Conservation (phyloP, 2,329 filamentous ascomycete species). For the Alternaria incomplexa region DNA sequence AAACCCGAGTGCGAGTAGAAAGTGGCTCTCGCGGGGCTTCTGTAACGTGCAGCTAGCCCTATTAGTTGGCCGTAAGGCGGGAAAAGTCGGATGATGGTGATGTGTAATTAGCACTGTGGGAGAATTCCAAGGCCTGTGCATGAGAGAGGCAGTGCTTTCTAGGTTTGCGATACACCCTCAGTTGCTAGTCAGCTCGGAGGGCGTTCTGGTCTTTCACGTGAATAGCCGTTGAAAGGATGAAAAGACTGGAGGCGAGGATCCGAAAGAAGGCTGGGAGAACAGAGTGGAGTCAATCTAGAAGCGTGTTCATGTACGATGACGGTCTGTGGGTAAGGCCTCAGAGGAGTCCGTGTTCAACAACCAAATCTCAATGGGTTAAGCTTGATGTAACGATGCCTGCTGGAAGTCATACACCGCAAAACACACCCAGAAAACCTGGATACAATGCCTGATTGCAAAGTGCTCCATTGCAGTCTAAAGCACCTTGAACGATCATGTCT, state of each 20-base stretch:
- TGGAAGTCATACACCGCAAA: background rate
- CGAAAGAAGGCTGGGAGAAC: background rate
- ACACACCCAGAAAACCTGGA: background rate
- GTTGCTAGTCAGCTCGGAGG: background rate
- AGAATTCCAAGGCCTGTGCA: background rate
- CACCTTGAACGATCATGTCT: background rate
- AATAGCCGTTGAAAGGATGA: background rate
- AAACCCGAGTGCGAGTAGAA: background rate
- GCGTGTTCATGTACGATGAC: slow-evolving; percentile 5
- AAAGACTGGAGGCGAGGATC: background rate
- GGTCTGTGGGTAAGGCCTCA: background rate
- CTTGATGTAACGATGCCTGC: background rate
- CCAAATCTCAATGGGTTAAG: background rate
- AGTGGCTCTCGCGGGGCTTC: background rate
- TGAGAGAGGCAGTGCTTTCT: background rate
- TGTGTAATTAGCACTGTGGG: background rate
- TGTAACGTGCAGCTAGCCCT: background rate
- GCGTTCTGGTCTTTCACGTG: background rate
- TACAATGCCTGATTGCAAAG: background rate
- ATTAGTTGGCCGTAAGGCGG: background rate
- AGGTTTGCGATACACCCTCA: background rate
- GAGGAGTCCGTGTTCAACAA: background rate
- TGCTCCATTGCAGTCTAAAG: background rate
- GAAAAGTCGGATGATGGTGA: background rate
- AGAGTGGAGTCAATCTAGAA: slow-evolving; percentile 2